Conservation (phyloP, 1,284 basidiomycete species). For the Cryptococcus sp. region DNA sequence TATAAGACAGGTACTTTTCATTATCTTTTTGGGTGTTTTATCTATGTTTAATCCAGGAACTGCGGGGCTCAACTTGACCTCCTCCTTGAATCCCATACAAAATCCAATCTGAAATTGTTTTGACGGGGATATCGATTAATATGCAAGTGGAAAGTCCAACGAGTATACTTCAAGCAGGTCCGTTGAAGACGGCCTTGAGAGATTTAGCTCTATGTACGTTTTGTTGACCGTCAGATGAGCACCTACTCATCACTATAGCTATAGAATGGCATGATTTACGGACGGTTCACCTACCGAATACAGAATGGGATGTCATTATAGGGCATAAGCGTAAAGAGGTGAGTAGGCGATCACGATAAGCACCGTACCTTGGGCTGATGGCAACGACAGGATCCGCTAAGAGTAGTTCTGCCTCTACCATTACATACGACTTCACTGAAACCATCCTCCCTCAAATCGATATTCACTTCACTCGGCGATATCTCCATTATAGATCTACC, state of each 20-base stretch:
- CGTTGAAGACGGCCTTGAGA: slow-evolving; percentile 35
- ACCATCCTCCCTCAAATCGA: slow-evolving; percentile 33
- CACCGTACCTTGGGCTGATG: background rate
- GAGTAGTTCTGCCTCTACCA: slow-evolving; percentile 42
- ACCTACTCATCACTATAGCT: slow-evolving; percentile 21
- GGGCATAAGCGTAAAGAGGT: slow-evolving; percentile 40
- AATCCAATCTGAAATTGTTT: background rate
- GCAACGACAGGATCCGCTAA: slow-evolving; percentile 37
- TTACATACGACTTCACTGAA: slow-evolving; percentile 41
- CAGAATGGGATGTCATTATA: slow-evolving; percentile 36
- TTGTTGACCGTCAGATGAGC: background rate
- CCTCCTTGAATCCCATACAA: background rate
- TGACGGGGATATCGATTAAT: background rate
- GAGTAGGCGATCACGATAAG: slow-evolving; percentile 8
- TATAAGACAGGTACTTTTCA: background rate
- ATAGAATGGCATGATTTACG: slow-evolving; percentile 46
- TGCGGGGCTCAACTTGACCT: background rate
- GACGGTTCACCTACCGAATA: slow-evolving; percentile 19
- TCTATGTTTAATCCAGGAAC: background rate
- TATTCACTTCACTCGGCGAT: slow-evolving; percentile 27
- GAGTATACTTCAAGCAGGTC: slow-evolving; percentile 35
- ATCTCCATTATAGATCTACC: slow-evolving; percentile 21
- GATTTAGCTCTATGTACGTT: slow-evolving; percentile 45
- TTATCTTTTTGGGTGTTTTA: background rate
- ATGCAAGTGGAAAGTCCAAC: background rate